Conservation (phyloP, 345 rosid species). For the Arabidopsis suecica region DNA sequence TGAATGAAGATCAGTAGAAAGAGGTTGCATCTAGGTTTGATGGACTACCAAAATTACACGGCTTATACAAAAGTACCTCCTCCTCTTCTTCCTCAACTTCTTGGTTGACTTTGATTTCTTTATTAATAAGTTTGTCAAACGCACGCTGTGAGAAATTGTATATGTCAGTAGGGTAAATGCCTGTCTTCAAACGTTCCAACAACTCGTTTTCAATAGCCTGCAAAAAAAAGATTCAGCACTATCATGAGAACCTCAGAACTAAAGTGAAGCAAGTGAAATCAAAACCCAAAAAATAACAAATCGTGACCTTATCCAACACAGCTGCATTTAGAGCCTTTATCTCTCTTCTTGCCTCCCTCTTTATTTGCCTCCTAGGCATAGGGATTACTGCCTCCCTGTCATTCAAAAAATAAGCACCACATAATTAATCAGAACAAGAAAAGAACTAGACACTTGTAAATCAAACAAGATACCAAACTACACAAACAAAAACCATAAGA, state of each 20-base stretch:
- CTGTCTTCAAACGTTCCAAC: conserved; percentile 73
- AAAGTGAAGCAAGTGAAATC: conserved; percentile 9
- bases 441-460: neutral
- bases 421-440: conserved; percentile 12
- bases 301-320: conserved; percentile 70
- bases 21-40: neutral
- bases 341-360: conserved; percentile 84
- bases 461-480: neutral
- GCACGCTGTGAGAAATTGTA: conserved; percentile 61
- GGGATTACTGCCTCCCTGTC: conserved; percentile 74
- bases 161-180: conserved; percentile 67
- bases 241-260: conserved; percentile 7
- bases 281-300: conserved; percentile 7
- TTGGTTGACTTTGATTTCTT: no score
- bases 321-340: conserved; percentile 91
- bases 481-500: neutral
- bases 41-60: neutral
- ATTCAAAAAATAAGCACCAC: conserved; percentile 13
- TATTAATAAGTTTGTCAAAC: neutral
- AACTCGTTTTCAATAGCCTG: conserved; percentile 90
- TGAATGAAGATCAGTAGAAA: neutral
- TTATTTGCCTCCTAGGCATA: conserved; percentile 64
- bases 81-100: conserved; percentile 53
- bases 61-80: conserved; percentile 51
- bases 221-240: conserved; percentile 25